Percentiles rank a stretch among this genome's conserved stretches.
phyloP scores from a whole-genome alignment of 352 stramenopile genomes.

The Phytophthora melonis region DNA sequence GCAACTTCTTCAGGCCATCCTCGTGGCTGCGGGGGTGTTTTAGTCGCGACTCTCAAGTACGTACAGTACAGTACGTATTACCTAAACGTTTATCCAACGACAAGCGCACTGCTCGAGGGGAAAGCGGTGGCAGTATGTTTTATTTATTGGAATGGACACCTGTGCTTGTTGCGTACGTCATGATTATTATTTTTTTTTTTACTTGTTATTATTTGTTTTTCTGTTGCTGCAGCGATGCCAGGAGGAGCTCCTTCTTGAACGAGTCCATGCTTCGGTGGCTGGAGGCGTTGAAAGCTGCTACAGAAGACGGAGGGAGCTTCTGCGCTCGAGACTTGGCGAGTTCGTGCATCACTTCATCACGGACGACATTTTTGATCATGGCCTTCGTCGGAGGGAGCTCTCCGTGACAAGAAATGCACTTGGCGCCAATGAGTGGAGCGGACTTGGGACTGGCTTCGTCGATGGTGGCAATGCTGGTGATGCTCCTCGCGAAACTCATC shows the following conservation, averaged over 20 bases:
- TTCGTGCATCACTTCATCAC: conserved; percentile 70
- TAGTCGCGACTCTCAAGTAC: conserved; percentile 5
- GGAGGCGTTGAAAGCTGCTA: conserved; percentile 57
- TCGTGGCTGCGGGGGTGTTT: conserved; percentile 76
- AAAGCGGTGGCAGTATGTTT: conserved; percentile 31
- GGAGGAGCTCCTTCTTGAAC: conserved; percentile 74
- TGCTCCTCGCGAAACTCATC: conserved; percentile 10
- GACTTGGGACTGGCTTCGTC: conserved; percentile 21
- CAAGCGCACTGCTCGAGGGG: conserved; percentile 25
- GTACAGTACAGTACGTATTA: no score
- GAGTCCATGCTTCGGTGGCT: conserved; percentile 71
- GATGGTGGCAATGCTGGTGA: conserved; percentile 24
- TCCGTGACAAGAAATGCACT: conserved; percentile 77
- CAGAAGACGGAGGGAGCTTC: conserved; percentile 26
- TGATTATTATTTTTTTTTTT: background rate
- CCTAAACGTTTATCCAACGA: conserved; percentile 9
- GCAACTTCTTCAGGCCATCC: conserved; percentile 83
- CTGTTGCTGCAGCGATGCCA: conserved; percentile 56
- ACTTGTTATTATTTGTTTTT: conserved; percentile 32
- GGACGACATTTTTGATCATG: conserved; percentile 66
- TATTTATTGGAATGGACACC: conserved; percentile 51
- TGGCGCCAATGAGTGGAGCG: conserved; percentile 53
- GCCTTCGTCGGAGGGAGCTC: conserved; percentile 70
- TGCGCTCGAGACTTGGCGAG: conserved; percentile 61
- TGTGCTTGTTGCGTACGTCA: conserved; percentile 24